phyloP scores from a whole-genome alignment of 345 rosid genomes.

The Raphanus raphanistrum region DNA sequence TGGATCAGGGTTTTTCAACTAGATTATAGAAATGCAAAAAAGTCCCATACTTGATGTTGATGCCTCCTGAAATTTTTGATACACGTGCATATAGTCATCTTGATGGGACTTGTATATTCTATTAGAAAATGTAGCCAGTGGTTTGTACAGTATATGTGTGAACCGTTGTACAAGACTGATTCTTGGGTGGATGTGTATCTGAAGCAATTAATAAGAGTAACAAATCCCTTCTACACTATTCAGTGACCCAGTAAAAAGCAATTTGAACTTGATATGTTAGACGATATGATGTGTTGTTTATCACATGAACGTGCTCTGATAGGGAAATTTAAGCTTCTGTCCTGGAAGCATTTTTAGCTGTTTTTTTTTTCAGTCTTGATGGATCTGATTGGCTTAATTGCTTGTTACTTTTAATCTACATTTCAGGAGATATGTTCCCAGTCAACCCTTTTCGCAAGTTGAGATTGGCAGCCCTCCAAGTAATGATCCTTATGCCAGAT shows the following conservation, averaged over 20 bases:
- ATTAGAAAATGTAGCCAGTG: not conserved
- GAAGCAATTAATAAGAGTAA: not conserved
- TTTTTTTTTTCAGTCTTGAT: not conserved
- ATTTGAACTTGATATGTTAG: not conserved
- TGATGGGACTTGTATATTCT: not conserved
- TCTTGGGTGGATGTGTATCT: not conserved
- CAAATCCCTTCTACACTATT: not conserved
- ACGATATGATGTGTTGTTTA: conserved; percentile 11
- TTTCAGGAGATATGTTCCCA: conserved; percentile 66
- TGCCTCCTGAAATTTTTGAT: not conserved
- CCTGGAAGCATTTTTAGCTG: not conserved
- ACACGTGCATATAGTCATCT: conserved; percentile 8
- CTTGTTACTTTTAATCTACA: conserved; percentile 15
- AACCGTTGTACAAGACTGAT: not conserved
- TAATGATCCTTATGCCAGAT: conserved; percentile 62
- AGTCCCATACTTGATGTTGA: not conserved
- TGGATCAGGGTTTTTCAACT: not conserved
- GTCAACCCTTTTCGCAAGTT: conserved; percentile 34
- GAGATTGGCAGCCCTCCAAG: conserved; percentile 66
- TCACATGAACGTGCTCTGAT: conserved; percentile 17
- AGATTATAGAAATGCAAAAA: not conserved
- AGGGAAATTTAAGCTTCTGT: not conserved
- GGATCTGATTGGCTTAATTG: not conserved
- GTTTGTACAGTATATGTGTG: not conserved
- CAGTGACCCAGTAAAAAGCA: conserved; percentile 1